These are phyloP conservation scores for Aspergillus sp. DNA, from an alignment of 2,329 filamentous ascomycete species.

Conservation along the genomic window DNA sequence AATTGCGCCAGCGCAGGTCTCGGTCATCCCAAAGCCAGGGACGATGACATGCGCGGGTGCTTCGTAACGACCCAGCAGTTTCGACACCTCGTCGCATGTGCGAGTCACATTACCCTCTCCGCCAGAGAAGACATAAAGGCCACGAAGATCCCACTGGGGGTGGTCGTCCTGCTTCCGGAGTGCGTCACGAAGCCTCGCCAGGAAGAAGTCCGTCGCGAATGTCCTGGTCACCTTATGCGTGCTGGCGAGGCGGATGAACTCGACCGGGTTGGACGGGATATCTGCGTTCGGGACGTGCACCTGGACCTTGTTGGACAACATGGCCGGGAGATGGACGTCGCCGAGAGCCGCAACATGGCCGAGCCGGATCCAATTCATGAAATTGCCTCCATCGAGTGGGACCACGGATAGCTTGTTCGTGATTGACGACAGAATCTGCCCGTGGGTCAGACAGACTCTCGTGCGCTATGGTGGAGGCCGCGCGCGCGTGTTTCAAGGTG, in stretches of 20 bases:
- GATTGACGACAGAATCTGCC: slow-evolving; percentile 2
- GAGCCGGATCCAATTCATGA: slow-evolving; percentile 52
- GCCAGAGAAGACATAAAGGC: slow-evolving; percentile 34
- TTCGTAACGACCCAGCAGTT: slow-evolving; percentile 27
- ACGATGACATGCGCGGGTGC: slow-evolving; percentile 41
- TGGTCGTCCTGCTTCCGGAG: not conserved
- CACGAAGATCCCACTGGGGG: slow-evolving; percentile 12
- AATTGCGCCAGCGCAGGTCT: slow-evolving; percentile 53
- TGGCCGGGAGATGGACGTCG: slow-evolving; percentile 54
- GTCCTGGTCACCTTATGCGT: slow-evolving; percentile 30
- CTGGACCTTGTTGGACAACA: slow-evolving; percentile 17
- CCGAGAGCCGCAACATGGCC: slow-evolving; percentile 56
- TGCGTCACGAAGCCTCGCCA: slow-evolving; percentile 13
- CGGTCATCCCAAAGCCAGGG: slow-evolving; percentile 39
- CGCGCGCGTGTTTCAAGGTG: not conserved
- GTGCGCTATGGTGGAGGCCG: slow-evolving; percentile 26
- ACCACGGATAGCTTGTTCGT: slow-evolving; percentile 30
- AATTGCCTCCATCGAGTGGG: slow-evolving; percentile 12
- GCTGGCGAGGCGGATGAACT: slow-evolving; percentile 43
- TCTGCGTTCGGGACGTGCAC: slow-evolving; percentile 18
- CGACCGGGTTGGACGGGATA: slow-evolving; percentile 30
- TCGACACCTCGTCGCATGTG: slow-evolving; percentile 36
- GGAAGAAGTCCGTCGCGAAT: slow-evolving; percentile 28
- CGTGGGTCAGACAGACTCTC: not conserved
- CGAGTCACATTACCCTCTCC: slow-evolving; percentile 38